Evolutionary conservation across 2,329 filamentous ascomycete species (phyloP).

Genomic region (Talaromyces sp.): DNA sequence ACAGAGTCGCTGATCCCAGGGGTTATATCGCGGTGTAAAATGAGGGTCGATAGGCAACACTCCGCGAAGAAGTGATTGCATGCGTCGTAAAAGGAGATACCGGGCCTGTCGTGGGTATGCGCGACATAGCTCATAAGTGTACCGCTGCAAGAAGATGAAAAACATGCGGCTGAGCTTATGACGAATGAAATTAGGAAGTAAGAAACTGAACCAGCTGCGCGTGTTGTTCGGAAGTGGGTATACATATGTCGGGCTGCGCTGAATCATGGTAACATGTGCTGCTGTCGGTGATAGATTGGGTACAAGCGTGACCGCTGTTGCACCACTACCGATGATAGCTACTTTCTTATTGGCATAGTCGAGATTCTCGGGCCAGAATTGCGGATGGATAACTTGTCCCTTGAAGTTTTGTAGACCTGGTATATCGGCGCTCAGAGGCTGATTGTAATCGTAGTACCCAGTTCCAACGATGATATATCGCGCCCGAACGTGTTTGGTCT

Average conservation of each 20-base stretch:
- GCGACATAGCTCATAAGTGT: slow-evolving; percentile 54
- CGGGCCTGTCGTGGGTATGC: slow-evolving; percentile 53
- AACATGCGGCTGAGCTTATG: slow-evolving; percentile 43
- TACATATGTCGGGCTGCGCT: slow-evolving; percentile 73
- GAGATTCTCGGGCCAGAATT: slow-evolving; percentile 71
- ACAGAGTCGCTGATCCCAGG: slow-evolving; percentile 74
- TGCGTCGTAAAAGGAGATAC: slow-evolving; percentile 46
- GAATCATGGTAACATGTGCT: slow-evolving; percentile 70
- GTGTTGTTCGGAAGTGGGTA: slow-evolving; percentile 51
- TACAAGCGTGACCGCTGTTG: slow-evolving; percentile 74
- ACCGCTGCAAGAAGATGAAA: slow-evolving; percentile 47
- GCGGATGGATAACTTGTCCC: slow-evolving; percentile 64
- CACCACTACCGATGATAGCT: slow-evolving; percentile 72
- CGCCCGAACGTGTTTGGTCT: slow-evolving; percentile 29
- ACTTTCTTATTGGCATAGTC: slow-evolving; percentile 66
- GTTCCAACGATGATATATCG: slow-evolving; percentile 59
- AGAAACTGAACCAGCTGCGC: slow-evolving; percentile 28
- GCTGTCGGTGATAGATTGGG: slow-evolving; percentile 66
- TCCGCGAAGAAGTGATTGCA: slow-evolving; percentile 53
- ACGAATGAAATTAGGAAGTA: slow-evolving; percentile 38
- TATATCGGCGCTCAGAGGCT: slow-evolving; percentile 59
- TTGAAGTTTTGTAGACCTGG: slow-evolving; percentile 65
- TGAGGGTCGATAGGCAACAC: slow-evolving; percentile 57
- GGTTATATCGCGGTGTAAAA: slow-evolving; percentile 63
- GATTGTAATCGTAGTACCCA: slow-evolving; percentile 72